Base-by-base conservation (phyloP, 768 basidiomycete genomes). In the Rhizopogon vesiculosus region DNA sequence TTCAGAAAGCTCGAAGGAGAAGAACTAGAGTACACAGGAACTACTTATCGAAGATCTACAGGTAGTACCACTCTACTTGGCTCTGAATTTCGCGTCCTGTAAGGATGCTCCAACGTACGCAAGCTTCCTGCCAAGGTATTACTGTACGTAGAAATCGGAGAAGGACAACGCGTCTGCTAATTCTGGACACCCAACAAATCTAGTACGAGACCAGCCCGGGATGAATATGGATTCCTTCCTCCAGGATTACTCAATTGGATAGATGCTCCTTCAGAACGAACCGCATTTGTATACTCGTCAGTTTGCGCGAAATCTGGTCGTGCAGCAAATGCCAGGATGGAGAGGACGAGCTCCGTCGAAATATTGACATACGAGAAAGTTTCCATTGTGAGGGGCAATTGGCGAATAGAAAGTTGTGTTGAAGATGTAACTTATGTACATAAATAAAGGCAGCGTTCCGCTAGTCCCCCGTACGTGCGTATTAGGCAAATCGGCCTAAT, bases 131-230 rank as follows among this genome's bases (percentile, higher is more conserved):
- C 4, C 3, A 25, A 4, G 4, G 67, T 19, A 74, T 52, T 4
- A 78, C 70, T 16, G 72, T 76, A 51, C 71, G 68, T 8, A 78
- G 68, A 50, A 78, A 66, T 51, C 66, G 59, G 25, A 69, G 74
- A 71, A 78, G 76, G 22, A 68, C 62, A 19, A 62, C 62, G 15
- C 61, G 65, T 16, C 74, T 69, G 33, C 76, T 45, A n/a, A 52
- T 51, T 45, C 60, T 63, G 10, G 73, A 77, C 12, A 76, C 73
- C 18, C 56, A 59, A 28, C 70, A 66, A 25, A 22, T 22, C 22
- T 22, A 78, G 65, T 9, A 69, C 56, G 31, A 65, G 49, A 5
- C 70, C 70, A 22, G 22, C 22, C 22, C 22, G 22, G 16, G 66
- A 70, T 35, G 59, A 56, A 42, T 65, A 66, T 28, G 51, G 44